Evolutionary conservation across 106 monocot species (phyloP).

Genomic region (Phalaenopsis aphrodite): DNA sequence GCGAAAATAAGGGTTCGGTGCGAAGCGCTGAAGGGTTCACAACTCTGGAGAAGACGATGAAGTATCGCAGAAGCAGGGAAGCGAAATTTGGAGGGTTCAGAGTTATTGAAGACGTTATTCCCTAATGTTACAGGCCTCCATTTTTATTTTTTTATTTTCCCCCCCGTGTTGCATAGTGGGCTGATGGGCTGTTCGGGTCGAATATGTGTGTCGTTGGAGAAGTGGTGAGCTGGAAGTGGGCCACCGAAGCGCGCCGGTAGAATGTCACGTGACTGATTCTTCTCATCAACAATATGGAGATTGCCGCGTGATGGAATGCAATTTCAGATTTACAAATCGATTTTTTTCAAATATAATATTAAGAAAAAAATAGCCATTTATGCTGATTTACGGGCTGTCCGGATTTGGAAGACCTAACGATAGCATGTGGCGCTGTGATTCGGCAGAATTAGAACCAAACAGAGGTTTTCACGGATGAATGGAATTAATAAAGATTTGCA

Average conservation of each 20-base stretch:
- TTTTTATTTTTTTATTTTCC: background rate
- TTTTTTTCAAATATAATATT: no score
- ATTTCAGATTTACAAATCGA: no score
- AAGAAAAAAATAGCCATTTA: no score
- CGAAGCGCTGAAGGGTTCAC: background rate
- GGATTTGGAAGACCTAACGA: no score
- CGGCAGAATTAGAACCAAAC: no score
- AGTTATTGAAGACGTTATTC: background rate
- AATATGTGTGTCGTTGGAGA: background rate
- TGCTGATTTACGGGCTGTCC: no score
- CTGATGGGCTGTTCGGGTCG: background rate
- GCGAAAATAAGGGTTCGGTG: background rate
- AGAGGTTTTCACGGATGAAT: no score
- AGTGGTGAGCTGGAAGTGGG: background rate
- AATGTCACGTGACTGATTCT: background rate
- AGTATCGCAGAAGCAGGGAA: background rate
- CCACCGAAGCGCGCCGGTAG: background rate
- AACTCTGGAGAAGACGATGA: background rate
- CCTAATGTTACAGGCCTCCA: background rate
- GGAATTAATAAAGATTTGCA: no score
- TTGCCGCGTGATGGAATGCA: background rate
- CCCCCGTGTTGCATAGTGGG: background rate
- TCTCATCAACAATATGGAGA: background rate
- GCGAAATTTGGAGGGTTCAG: background rate
- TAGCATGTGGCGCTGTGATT: no score